Evolutionary conservation across 2,329 filamentous ascomycete genomes (phyloP).

Genomic region (Graphiopsis chlorocephala): DNA sequence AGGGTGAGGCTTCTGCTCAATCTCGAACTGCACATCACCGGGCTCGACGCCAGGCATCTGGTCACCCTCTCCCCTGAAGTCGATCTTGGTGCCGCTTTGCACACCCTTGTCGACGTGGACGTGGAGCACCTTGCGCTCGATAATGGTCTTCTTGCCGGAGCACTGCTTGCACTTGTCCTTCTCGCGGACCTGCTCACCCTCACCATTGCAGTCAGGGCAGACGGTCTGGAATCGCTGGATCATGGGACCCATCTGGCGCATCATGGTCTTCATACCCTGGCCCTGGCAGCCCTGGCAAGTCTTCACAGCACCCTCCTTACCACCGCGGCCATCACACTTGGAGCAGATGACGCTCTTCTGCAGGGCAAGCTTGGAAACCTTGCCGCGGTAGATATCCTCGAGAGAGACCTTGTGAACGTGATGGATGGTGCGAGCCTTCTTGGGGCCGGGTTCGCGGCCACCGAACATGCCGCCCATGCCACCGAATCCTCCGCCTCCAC

Average conservation of each 20-base stretch:
- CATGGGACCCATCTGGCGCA: conserved; percentile 99
- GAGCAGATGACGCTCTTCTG: conserved; percentile 97
- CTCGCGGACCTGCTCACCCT: conserved; percentile 94
- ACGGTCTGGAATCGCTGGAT: conserved; percentile 99
- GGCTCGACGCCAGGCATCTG: conserved; percentile 90
- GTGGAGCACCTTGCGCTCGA: conserved; percentile 96
- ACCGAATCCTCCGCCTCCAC: conserved; percentile 64
- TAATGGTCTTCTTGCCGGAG: conserved; percentile 93
- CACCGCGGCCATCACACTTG: conserved; percentile 89
- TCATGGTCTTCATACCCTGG: conserved; percentile 99
- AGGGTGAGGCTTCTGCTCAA: conserved; percentile 96
- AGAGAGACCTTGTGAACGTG: conserved; percentile 98
- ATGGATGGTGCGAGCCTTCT: conserved; percentile 92
- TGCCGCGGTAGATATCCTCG: conserved; percentile 96
- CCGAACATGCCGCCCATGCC: conserved; percentile 70
- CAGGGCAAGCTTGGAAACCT: conserved; percentile 93
- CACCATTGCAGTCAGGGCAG: conserved; percentile 95
- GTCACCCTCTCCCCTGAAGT: conserved; percentile 95
- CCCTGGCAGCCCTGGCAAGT: conserved; percentile 89
- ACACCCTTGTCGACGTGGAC: conserved; percentile 97
- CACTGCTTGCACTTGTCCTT: conserved; percentile 98
- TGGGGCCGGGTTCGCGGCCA: conserved; percentile 76
- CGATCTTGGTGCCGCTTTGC: conserved; percentile 89
- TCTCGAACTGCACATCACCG: conserved; percentile 97
- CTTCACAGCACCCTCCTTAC: conserved; percentile 97